A percentile compares a stretch with the other conserved stretches of the same genome.
phyloP scores from a whole-genome alignment of 2,329 filamentous ascomycete genomes.

The Byssothecium circinans region DNA sequence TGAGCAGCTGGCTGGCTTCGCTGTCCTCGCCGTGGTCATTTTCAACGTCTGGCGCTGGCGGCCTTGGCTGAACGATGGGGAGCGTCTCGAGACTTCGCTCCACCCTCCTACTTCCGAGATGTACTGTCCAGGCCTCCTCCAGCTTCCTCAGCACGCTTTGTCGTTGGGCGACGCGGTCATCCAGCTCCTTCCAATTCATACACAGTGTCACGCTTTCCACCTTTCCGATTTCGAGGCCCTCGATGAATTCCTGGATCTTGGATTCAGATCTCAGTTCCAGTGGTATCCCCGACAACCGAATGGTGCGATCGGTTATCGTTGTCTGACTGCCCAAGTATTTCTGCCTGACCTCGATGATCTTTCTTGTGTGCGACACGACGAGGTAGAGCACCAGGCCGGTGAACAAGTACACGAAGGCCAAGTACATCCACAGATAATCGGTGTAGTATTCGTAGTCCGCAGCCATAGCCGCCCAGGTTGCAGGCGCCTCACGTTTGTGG shows the following conservation, averaged over 20 bases:
- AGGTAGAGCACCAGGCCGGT: slow-evolving; percentile 79
- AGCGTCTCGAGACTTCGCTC: slow-evolving; percentile 53
- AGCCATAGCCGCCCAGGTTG: slow-evolving; percentile 21
- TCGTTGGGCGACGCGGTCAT: slow-evolving; percentile 70
- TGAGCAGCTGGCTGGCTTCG: slow-evolving; percentile 64
- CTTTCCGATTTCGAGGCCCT: slow-evolving; percentile 83
- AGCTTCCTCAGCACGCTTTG: slow-evolving; percentile 68
- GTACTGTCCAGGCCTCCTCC: slow-evolving; percentile 80
- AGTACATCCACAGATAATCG: slow-evolving; percentile 85
- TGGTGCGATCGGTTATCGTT: slow-evolving; percentile 93
- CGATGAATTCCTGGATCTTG: slow-evolving; percentile 82
- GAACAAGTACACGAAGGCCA: slow-evolving; percentile 94
- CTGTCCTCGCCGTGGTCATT: slow-evolving; percentile 47
- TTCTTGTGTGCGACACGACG: slow-evolving; percentile 79
- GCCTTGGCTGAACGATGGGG: slow-evolving; percentile 53
- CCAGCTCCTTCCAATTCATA: slow-evolving; percentile 81
- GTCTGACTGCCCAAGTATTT: slow-evolving; percentile 90
- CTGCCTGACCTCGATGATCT: slow-evolving; percentile 82
- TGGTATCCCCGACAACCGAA: slow-evolving; percentile 88
- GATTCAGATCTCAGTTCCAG: slow-evolving; percentile 75
- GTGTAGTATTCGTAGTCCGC: slow-evolving; percentile 46
- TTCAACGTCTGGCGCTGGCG: slow-evolving; percentile 33
- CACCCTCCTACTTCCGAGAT: slow-evolving; percentile 62
- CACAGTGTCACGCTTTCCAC: slow-evolving; percentile 88
- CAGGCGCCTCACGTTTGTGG: slow-evolving; percentile 18